Evolutionary conservation across 306 rosid species (phyloP).

Genomic region (Quercus rubra): DNA sequence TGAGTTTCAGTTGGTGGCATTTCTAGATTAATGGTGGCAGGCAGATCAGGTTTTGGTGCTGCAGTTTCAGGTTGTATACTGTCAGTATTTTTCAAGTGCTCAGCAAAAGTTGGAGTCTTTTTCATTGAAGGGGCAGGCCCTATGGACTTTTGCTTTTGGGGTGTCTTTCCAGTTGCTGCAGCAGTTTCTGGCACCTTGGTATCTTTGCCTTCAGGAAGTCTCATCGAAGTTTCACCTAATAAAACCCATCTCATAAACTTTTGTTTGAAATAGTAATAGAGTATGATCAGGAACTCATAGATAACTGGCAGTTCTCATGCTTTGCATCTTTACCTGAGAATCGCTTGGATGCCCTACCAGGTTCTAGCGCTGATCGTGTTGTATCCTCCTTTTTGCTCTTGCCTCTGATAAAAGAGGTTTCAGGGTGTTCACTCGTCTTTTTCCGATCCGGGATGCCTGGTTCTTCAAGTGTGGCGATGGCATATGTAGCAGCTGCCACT

Average conservation of each 20-base stretch:
- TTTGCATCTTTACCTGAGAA: constrained; percentile 42
- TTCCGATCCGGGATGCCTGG: constrained; percentile 8
- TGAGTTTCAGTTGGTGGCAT: constrained; percentile 9
- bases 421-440: constrained; percentile 16
- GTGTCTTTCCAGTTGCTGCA: constrained; percentile 22
- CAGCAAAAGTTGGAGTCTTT: constrained; percentile 31
- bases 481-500: constrained; percentile 77
- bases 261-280: background rate
- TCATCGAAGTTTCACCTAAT: constrained; percentile 40
- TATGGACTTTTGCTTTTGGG: constrained; percentile 33
- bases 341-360: constrained; percentile 37
- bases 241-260: background rate
- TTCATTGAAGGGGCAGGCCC: constrained; percentile 30
- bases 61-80: constrained; percentile 30
- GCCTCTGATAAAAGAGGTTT: constrained; percentile 15
- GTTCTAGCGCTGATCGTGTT: constrained; percentile 22
- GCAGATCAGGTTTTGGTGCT: constrained; percentile 22
- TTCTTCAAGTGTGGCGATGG: constrained; percentile 40
- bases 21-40: constrained; percentile 2
- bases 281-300: background rate
- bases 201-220: constrained; percentile 31
- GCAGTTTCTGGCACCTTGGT: constrained; percentile 26
- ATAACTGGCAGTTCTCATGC: background rate
- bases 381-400: constrained; percentile 40
- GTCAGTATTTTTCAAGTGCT: background rate